Evolutionary conservation across 768 basidiomycete species (phyloP), one percentile per base, ranked within the genome.

Genomic region (Lentinula sp.): DNA sequence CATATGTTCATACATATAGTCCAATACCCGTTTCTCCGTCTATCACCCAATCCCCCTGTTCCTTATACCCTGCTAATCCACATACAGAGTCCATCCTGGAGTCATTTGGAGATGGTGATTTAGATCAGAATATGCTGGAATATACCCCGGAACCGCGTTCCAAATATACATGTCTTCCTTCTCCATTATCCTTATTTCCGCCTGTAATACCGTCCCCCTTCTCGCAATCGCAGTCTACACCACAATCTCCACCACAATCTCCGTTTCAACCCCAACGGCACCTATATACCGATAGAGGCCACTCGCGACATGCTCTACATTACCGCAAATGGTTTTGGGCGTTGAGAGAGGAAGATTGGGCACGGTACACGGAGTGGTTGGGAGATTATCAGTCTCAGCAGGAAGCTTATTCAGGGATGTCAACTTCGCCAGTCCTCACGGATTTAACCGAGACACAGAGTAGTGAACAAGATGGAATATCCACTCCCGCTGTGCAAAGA

Each of bases 291-390:
- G 77, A 90, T 62, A 87, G 82, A 66, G 88, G 88, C 1, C 78
- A 85, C 63, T 89, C 87, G 12, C 81, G 81, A 16, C 81, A 79
- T 61, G 82, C 84, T 1, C 77, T 90, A 39, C 72, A 77, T 13
- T 80, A 87, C 65, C 70, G 82, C 64, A 89, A 87, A 67, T 81
- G 73, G 69, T 79, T 90, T 64, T 90, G 88, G 88, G 73, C 75
- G 41, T 68, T 76, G 6, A 82, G 85, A 18, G 79, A 82, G 60
- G 82, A 81, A 52, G 76, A 79, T 55, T 84, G 80, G 81, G 70
- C 72, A 28, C 77, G 74, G 43, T 76, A 76, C 67, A 67, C 68
- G 46, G 64, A 66, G 12, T 65, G 62, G 43, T 35, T 66, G 18
- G 59, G 62, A 33, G 56, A 50, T 45, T 60, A 45, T 51, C 28